Conservation (phyloP, 192 early-diverging fungal genomes). For the Rhizoclosmatium globosum region DNA sequence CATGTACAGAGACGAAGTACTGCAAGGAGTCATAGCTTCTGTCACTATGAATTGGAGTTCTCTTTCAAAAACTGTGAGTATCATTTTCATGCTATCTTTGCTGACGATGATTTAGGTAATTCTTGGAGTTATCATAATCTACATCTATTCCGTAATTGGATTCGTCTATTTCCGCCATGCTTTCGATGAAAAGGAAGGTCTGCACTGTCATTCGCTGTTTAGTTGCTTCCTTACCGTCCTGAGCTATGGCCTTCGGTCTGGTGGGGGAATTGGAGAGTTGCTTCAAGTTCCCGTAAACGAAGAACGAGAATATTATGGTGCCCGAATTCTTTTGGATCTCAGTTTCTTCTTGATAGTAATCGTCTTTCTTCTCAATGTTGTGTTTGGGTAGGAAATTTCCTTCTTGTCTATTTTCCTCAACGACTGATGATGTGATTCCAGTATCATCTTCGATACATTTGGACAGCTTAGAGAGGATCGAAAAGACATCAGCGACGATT, state of each 20-base stretch:
- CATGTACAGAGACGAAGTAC: conserved; percentile 47
- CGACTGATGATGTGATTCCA: conserved; percentile 2
- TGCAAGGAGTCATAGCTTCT: conserved; percentile 49
- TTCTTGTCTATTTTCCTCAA: conserved; percentile 13
- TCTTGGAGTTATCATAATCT: conserved; percentile 49
- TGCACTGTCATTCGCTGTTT: conserved; percentile 43
- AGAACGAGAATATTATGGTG: conserved; percentile 41
- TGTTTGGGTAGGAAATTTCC: conserved; percentile 41
- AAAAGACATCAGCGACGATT: conserved; percentile 46
- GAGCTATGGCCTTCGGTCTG: conserved; percentile 46
- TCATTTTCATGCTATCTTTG: background rate
- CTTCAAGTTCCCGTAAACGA: conserved; percentile 35
- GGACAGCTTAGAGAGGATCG: conserved; percentile 49
- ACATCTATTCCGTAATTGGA: conserved; percentile 44
- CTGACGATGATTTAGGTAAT: conserved; percentile 20
- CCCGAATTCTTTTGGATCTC: conserved; percentile 41
- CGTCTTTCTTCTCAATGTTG: conserved; percentile 50
- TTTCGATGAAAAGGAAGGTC: conserved; percentile 33
- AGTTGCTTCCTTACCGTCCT: conserved; percentile 47
- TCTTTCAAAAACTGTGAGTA: conserved; percentile 42
- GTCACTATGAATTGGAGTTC: conserved; percentile 50
- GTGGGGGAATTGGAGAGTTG: conserved; percentile 48
- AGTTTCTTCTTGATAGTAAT: conserved; percentile 49
- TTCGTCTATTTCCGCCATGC: conserved; percentile 46
- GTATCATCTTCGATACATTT: conserved; percentile 53